A percentile compares a stretch with the other conserved stretches of the same genome.
These are phyloP conservation scores for Nepenthes mirabilis DNA, from an alignment of 148 eudicot species.

Conservation along the genomic window DNA sequence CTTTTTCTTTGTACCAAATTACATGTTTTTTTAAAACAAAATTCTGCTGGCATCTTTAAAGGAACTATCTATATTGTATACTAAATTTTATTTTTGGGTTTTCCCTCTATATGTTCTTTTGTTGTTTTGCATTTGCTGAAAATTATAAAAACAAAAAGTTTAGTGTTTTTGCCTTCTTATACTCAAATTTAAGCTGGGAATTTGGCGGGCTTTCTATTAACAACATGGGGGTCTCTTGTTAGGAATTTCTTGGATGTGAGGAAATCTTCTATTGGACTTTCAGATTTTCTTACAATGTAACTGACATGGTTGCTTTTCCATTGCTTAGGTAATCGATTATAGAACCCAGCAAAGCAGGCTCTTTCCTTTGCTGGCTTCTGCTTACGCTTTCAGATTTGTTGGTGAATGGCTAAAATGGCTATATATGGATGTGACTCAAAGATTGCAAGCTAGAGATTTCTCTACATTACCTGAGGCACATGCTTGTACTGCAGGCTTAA, in stretches of 20 bases:
- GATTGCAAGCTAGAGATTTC: conserved; percentile 75
- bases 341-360: conserved; percentile 96
- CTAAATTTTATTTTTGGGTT: no score
- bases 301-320: neutral
- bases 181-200: no score
- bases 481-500: conserved; percentile 97
- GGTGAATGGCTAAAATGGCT: conserved; percentile 92
- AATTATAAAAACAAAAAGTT: no score
- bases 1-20: no score
- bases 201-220: no score
- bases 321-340: conserved; percentile 76
- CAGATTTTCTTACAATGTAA: neutral
- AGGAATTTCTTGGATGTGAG: neutral
- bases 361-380: conserved; percentile 93
- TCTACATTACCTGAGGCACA: conserved; percentile 95
- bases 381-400: conserved; percentile 88
- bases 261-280: neutral
- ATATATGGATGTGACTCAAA: conserved; percentile 69
- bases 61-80: no score
- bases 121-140: no score
- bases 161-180: no score
- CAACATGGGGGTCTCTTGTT: no score
- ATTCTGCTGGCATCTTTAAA: no score
- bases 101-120: no score
- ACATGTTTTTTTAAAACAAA: no score